Conservation (phyloP, 352 stramenopile species). For the Achlya hypogyna region DNA sequence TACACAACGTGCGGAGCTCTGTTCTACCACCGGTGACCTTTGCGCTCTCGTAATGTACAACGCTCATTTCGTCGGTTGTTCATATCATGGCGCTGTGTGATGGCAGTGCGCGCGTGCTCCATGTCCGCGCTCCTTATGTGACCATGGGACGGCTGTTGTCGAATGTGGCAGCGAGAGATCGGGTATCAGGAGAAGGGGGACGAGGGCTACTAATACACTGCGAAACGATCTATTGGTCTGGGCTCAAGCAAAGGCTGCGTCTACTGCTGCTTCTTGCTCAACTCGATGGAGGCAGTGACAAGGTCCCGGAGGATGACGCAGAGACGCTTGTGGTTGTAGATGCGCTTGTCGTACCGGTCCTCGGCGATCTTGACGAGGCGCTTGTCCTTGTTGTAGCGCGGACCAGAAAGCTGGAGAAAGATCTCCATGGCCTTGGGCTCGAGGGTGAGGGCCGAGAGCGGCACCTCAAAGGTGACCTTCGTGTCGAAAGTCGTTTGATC, state of each 20-base stretch:
- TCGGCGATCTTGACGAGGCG: slow-evolving; percentile 69
- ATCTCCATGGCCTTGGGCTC: slow-evolving; percentile 38
- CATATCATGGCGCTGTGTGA: too few relatives aligned
- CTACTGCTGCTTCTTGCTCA: slow-evolving; percentile 29
- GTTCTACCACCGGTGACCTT: slow-evolving; percentile 24
- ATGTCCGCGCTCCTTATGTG: too few relatives aligned
- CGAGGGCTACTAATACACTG: too few relatives aligned
- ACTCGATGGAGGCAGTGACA: slow-evolving; percentile 53
- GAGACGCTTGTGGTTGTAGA: slow-evolving; percentile 80
- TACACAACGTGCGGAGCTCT: slow-evolving; percentile 40
- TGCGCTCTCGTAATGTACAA: neutral
- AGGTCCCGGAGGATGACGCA: slow-evolving; percentile 74
- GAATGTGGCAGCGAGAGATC: too few relatives aligned
- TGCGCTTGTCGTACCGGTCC: slow-evolving; percentile 63
- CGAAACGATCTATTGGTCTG: slow-evolving; percentile 12
- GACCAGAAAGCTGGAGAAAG: slow-evolving; percentile 57
- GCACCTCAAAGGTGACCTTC: slow-evolving; percentile 74
- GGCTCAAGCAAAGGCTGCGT: slow-evolving; percentile 13
- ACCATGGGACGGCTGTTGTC: too few relatives aligned
- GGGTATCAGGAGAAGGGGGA: too few relatives aligned
- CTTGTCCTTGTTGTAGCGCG: slow-evolving; percentile 62
- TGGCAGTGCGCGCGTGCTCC: too few relatives aligned
- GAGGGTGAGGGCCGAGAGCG: slow-evolving; percentile 51
- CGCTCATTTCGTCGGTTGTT: too few relatives aligned
- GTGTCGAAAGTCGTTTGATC: slow-evolving; percentile 75